Percentiles rank a stretch among this genome's conserved stretches.
Evolutionary conservation across 2,329 filamentous ascomycete genomes (phyloP).

Genomic region (Aureobasidium vineae): DNA sequence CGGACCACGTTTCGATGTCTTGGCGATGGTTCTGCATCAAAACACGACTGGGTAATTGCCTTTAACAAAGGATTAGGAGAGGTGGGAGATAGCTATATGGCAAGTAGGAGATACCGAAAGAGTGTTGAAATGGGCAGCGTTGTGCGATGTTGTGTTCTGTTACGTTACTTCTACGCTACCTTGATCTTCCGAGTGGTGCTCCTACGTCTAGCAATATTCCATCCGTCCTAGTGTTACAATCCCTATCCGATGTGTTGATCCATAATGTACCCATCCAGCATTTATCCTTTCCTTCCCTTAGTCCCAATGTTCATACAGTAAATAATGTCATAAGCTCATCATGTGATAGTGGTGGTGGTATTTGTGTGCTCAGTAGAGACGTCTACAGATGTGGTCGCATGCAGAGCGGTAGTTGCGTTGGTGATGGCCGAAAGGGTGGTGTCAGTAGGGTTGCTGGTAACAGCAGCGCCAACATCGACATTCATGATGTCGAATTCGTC

Average conservation of each 20-base stretch:
- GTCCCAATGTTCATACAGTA: constrained; percentile 23
- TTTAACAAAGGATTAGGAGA: background rate
- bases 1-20: background rate
- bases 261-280: background rate
- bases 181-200: background rate
- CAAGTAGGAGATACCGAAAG: too few species aligned
- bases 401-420: constrained; percentile 17
- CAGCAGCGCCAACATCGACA: background rate
- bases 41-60: too few species aligned
- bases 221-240: constrained; percentile 10
- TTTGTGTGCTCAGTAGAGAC: background rate
- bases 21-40: background rate
- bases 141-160: background rate
- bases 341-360: constrained; percentile 5
- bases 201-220: background rate
- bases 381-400: constrained; percentile 1
- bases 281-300: background rate
- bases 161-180: background rate
- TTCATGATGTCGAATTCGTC: constrained; percentile 18
- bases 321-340: constrained; percentile 23
- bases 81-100: too few species aligned
- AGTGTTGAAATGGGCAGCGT: background rate
- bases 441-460: constrained; percentile 1
- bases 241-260: background rate
- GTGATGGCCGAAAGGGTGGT: background rate